phyloP scores from a whole-genome alignment of 192 early-diverging fungal genomes.

The Coemansia sp. region DNA sequence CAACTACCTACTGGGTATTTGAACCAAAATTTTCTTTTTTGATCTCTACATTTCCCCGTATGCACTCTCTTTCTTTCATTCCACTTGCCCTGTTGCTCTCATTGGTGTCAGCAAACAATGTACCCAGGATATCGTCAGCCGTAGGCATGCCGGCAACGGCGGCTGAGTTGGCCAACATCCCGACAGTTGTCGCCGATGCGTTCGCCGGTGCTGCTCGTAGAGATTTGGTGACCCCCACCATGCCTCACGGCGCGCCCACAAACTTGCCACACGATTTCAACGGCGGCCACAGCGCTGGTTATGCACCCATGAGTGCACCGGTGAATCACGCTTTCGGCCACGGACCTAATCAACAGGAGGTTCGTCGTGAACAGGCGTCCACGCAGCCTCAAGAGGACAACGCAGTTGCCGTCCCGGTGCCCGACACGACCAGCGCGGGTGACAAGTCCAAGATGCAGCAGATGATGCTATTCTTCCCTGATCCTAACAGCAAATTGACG shows the following conservation, averaged over 20 bases:
- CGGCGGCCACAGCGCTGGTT: neutral
- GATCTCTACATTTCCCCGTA: neutral
- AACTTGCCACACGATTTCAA: neutral
- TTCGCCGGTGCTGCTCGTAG: neutral
- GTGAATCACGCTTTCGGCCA: neutral
- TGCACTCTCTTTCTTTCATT: neutral
- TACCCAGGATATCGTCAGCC: neutral
- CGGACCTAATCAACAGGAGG: neutral
- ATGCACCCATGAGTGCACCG: neutral
- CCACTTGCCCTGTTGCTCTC: neutral
- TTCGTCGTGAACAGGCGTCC: neutral
- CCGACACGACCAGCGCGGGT: neutral
- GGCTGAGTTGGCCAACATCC: neutral
- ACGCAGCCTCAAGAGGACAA: neutral
- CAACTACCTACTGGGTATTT: too few species aligned
- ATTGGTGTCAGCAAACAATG: neutral
- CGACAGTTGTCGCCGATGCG: neutral
- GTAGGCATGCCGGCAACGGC: neutral
- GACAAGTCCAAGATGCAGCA: slow-evolving; percentile 1
- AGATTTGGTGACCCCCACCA: neutral
- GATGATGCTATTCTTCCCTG: slow-evolving; percentile 11
- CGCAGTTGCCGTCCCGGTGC: neutral
- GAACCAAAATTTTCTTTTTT: too few species aligned
- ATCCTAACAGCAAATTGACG: neutral
- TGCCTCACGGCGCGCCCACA: neutral